phyloP scores from a whole-genome alignment of 345 rosid species.

The Hibiscus mutabilis region DNA sequence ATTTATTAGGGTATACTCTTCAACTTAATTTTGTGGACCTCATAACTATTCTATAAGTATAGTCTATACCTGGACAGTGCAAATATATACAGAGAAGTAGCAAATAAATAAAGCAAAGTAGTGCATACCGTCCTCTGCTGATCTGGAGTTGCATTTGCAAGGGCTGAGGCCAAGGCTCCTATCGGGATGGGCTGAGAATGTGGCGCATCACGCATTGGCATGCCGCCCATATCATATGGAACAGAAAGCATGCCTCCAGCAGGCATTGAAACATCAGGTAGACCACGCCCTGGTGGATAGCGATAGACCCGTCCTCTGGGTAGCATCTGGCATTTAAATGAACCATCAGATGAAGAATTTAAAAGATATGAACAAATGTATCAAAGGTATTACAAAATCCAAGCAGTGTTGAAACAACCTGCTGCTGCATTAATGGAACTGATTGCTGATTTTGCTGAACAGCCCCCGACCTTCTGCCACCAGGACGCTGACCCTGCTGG shows the following conservation, averaged over 20 bases:
- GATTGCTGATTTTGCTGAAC: slow-evolving; percentile 63
- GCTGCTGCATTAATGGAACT: slow-evolving; percentile 62
- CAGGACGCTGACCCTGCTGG: slow-evolving; percentile 68
- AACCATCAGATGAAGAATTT: not conserved
- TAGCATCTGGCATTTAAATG: slow-evolving; percentile 34
- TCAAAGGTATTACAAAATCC: not conserved
- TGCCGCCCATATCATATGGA: slow-evolving; percentile 54
- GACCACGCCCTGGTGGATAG: slow-evolving; percentile 56
- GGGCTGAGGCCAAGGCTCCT: slow-evolving; percentile 74
- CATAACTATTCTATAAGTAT: not conserved
- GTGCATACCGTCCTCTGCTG: slow-evolving; percentile 77
- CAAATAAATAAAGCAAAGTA: not conserved
- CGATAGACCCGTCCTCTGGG: slow-evolving; percentile 73
- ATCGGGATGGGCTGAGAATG: slow-evolving; percentile 65
- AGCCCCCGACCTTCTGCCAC: slow-evolving; percentile 50
- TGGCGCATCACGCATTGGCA: slow-evolving; percentile 45
- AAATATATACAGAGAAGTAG: not conserved
- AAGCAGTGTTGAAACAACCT: slow-evolving; percentile 23
- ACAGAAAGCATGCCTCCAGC: slow-evolving; percentile 57
- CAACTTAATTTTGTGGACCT: not conserved
- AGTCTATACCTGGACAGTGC: not conserved
- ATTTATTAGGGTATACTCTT: not conserved
- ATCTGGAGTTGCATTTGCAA: slow-evolving; percentile 82
- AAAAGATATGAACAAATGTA: not conserved
- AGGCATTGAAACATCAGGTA: slow-evolving; percentile 50